These are phyloP conservation scores for Arthrobotrys musiformis DNA, from an alignment of 2,329 filamentous ascomycete species.

Conservation along the genomic window DNA sequence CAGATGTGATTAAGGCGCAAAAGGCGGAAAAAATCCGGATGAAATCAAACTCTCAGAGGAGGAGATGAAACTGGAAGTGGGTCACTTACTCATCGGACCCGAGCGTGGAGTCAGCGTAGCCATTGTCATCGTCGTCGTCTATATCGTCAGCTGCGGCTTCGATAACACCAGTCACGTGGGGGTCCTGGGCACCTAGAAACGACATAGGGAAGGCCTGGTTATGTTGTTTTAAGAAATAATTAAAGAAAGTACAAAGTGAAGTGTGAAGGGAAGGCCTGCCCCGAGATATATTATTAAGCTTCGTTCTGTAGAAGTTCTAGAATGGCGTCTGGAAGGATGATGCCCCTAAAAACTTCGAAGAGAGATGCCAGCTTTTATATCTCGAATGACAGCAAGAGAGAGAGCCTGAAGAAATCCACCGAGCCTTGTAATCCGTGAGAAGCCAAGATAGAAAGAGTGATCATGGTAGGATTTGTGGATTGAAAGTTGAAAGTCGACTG, in stretches of 20 bases:
- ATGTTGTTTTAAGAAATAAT: slow-evolving; percentile 15
- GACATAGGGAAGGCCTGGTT: slow-evolving; percentile 52
- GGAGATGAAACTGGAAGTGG: not conserved
- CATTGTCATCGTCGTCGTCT: slow-evolving; percentile 51
- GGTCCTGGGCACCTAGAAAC: slow-evolving; percentile 54
- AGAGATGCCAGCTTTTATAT: slow-evolving; percentile 48
- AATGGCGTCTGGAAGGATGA: slow-evolving; percentile 31
- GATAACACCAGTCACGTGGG: slow-evolving; percentile 54
- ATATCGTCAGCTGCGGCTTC: slow-evolving; percentile 55
- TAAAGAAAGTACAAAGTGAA: slow-evolving; percentile 24
- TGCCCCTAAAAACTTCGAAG: slow-evolving; percentile 20
- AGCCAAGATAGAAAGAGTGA: slow-evolving; percentile 48
- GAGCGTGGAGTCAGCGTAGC: slow-evolving; percentile 53
- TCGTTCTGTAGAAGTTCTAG: slow-evolving; percentile 24
- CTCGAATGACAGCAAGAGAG: slow-evolving; percentile 9
- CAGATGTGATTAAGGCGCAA: slow-evolving; percentile 2
- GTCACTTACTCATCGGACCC: slow-evolving; percentile 52
- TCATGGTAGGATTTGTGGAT: slow-evolving; percentile 50
- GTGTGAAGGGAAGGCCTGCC: slow-evolving; percentile 38
- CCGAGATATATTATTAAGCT: slow-evolving; percentile 18
- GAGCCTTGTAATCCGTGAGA: slow-evolving; percentile 42
- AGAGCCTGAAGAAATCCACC: slow-evolving; percentile 28
- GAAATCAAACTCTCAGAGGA: slow-evolving; percentile 8
- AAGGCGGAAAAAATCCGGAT: slow-evolving; percentile 43
- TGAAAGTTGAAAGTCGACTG: slow-evolving; percentile 19